Conservation (phyloP, 805 yeast genomes). For the Sugiyamaella lignohabitans region DNA sequence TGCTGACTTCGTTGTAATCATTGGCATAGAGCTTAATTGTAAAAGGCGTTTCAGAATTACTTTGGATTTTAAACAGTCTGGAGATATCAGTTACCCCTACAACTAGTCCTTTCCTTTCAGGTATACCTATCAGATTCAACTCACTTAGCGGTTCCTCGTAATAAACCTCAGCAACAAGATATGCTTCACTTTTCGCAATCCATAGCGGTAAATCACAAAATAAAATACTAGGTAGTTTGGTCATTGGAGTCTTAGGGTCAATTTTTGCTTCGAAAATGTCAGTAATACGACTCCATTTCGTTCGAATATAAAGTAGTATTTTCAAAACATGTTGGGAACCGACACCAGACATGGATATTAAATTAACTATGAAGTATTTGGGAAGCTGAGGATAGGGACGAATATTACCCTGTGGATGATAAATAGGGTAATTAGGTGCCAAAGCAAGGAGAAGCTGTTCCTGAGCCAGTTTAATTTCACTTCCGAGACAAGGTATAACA, state of each 20-base stretch:
- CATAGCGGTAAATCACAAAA: slow-evolving; percentile 66
- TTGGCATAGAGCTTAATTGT: slow-evolving; percentile 68
- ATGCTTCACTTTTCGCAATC: slow-evolving; percentile 57
- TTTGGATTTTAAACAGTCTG: slow-evolving; percentile 38
- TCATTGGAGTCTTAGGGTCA: slow-evolving; percentile 51
- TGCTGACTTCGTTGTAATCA: slow-evolving; percentile 44
- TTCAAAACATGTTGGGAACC: slow-evolving; percentile 22
- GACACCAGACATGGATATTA: slow-evolving; percentile 24
- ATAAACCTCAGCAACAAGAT: slow-evolving; percentile 67
- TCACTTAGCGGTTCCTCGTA: slow-evolving; percentile 49
- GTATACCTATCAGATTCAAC: too few relatives aligned
- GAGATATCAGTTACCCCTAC: slow-evolving; percentile 86
- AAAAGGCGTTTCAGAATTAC: slow-evolving; percentile 63
- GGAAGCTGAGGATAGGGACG: background rate
- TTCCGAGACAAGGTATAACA: slow-evolving; percentile 31
- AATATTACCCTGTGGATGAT: background rate
- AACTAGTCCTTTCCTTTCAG: slow-evolving; percentile 65
- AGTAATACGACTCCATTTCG: slow-evolving; percentile 55
- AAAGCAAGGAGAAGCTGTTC: slow-evolving; percentile 67
- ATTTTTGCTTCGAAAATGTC: slow-evolving; percentile 74
- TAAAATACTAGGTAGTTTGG: slow-evolving; percentile 69
- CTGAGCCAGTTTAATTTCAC: slow-evolving; percentile 47
- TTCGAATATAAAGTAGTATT: slow-evolving; percentile 61
- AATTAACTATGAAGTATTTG: background rate
- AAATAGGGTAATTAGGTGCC: slow-evolving; percentile 59